phyloP scores from a whole-genome alignment of 352 stramenopile genomes.

The Phytophthora idaei region DNA sequence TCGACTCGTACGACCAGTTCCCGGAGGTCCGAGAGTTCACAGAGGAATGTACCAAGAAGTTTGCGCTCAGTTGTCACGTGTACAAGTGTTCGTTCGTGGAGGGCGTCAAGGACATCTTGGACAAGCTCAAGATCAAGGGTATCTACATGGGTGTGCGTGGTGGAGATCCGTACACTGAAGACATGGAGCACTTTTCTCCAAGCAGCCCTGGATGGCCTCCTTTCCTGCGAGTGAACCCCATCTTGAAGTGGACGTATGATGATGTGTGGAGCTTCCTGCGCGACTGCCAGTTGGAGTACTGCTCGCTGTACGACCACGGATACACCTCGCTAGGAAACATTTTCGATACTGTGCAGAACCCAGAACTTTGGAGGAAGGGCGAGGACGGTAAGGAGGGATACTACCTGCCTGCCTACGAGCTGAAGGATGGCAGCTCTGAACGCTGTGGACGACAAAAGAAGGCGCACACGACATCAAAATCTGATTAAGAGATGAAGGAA shows the following conservation, averaged over 20 bases:
- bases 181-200: constrained; percentile 86
- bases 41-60: constrained; percentile 63
- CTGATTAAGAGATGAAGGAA: constrained; percentile 25
- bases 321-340: constrained; percentile 95
- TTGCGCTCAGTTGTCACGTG: constrained; percentile 67
- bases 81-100: constrained; percentile 93
- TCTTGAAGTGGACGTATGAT: constrained; percentile 96
- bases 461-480: constrained; percentile 72
- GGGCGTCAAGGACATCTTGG: constrained; percentile 91
- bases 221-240: constrained; percentile 98
- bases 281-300: constrained; percentile 89
- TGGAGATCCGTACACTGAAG: constrained; percentile 93
- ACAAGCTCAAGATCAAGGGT: constrained; percentile 86
- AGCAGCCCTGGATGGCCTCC: constrained; percentile 92
- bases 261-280: constrained; percentile 95
- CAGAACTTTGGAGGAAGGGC: constrained; percentile 81
- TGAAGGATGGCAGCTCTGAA: constrained; percentile 74
- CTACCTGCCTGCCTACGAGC: constrained; percentile 75
- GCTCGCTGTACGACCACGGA: constrained; percentile 90
- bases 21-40: constrained; percentile 92
- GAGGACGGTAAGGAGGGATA: constrained; percentile 56
- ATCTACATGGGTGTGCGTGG: constrained; percentile 91
- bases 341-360: constrained; percentile 95
- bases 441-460: constrained; percentile 82
- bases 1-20: constrained; percentile 96